These are phyloP conservation scores for Calonectria naviculata DNA, from an alignment of 2,329 filamentous ascomycete genomes.

Conservation along the genomic window DNA sequence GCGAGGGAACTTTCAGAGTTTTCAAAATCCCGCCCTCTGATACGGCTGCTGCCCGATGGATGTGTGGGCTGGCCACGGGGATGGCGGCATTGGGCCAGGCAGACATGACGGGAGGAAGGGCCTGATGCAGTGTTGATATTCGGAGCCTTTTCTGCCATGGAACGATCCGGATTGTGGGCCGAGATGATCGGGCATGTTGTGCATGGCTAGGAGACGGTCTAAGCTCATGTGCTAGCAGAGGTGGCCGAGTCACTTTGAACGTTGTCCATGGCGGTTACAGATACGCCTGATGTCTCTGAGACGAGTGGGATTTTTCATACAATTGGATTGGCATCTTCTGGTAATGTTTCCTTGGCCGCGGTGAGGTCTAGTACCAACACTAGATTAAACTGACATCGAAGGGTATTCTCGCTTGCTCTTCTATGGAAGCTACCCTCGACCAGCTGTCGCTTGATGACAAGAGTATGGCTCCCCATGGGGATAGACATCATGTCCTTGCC, in stretches of 20 bases:
- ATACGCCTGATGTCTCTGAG: not conserved
- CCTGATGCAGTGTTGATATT: not conserved
- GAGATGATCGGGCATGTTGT: constrained; percentile 1
- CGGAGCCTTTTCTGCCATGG: not conserved
- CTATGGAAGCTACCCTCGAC: not conserved
- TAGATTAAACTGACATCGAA: not conserved
- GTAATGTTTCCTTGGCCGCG: not conserved
- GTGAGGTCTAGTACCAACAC: not conserved
- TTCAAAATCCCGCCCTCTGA: not conserved
- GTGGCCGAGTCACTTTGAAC: not conserved
- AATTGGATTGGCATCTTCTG: not conserved
- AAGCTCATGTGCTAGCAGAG: not conserved
- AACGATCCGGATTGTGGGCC: not conserved
- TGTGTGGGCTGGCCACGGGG: not conserved
- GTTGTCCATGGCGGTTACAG: not conserved
- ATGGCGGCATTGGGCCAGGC: not conserved
- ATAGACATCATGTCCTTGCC: constrained; percentile 23
- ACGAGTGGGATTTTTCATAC: not conserved
- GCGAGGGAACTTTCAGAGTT: not conserved
- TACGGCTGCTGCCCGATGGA: not conserved
- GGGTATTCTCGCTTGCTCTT: not conserved
- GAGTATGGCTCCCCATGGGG: constrained; percentile 1
- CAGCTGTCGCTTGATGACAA: not conserved
- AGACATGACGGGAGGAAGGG: not conserved
- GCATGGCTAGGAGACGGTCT: not conserved